Conservation (phyloP, 768 basidiomycete species). For the Lactarius tabidus region DNA sequence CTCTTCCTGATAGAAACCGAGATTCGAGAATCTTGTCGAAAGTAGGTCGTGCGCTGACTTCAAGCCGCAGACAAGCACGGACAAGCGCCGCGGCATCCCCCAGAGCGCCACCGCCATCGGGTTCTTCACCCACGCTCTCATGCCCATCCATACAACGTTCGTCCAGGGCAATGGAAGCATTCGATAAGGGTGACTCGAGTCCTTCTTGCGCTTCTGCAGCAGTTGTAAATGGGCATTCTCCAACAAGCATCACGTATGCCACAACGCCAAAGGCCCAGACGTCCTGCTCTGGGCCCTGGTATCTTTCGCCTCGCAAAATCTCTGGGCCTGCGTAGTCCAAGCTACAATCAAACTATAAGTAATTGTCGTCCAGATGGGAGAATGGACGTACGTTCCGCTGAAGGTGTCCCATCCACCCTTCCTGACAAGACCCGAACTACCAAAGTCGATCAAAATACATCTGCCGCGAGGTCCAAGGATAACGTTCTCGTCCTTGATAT, state of each 20-base stretch:
- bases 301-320: slow-evolving; percentile 90
- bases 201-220: slow-evolving; percentile 89
- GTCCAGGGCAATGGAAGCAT: slow-evolving; percentile 70
- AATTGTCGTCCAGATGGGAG: slow-evolving; percentile 13
- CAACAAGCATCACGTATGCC: slow-evolving; percentile 88
- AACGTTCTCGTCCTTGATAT: slow-evolving; percentile 98
- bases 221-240: slow-evolving; percentile 89
- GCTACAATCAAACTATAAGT: slow-evolving; percentile 37
- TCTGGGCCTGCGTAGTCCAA: slow-evolving; percentile 96
- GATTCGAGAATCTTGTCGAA: slow-evolving; percentile 79
- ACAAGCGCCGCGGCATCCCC: slow-evolving; percentile 85
- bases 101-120: slow-evolving; percentile 78
- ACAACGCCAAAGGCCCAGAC: slow-evolving; percentile 99
- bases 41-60: slow-evolving; percentile 71
- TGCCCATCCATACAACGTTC: slow-evolving; percentile 76
- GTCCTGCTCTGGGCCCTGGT: slow-evolving; percentile 95
- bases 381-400: slow-evolving; percentile 76
- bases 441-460: slow-evolving; percentile 95
- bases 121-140: slow-evolving; percentile 68
- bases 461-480: slow-evolving; percentile 75
- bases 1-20: slow-evolving; percentile 72
- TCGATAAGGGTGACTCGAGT: slow-evolving; percentile 68
- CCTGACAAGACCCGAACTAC: slow-evolving; percentile 83
- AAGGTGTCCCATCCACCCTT: slow-evolving; percentile 86
- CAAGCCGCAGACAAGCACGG: slow-evolving; percentile 77